Percentiles rank a stretch among this genome's conserved stretches.
Evolutionary conservation across 164 flowering plant genomes (phyloP).

Genomic region (Stephania japonica): DNA sequence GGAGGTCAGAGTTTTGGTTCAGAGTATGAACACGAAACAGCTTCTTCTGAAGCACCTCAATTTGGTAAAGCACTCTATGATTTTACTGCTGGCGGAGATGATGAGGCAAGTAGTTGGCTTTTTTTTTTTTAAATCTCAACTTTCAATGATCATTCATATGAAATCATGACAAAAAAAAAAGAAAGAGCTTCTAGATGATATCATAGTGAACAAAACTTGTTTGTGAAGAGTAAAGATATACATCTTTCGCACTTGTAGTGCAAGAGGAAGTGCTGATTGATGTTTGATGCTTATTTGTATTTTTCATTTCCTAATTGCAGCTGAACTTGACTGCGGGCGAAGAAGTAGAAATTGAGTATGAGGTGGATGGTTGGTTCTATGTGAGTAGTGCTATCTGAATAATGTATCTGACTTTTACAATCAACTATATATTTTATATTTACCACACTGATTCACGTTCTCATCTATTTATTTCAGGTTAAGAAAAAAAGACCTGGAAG

Average conservation of each 20-base stretch:
- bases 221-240: background rate
- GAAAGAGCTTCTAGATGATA: too few species aligned
- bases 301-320: conserved; percentile 42
- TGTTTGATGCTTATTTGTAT: background rate
- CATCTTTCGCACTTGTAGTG: background rate
- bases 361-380: conserved; percentile 98
- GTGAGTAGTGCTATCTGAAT: conserved; percentile 42
- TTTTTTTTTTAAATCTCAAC: too few species aligned
- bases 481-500: conserved; percentile 96
- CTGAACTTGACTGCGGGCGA: conserved; percentile 91
- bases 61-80: conserved; percentile 89
- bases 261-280: background rate
- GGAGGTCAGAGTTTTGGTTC: conserved; percentile 62
- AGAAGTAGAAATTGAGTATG: conserved; percentile 88
- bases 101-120: conserved; percentile 52
- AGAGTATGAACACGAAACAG: conserved; percentile 49
- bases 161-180: too few species aligned
- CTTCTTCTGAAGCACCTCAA: conserved; percentile 51
- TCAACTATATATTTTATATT: background rate
- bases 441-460: background rate
- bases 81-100: conserved; percentile 98
- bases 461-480: conserved; percentile 48
- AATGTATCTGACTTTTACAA: background rate
- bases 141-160: too few species aligned
- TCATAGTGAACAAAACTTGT: background rate